phyloP scores from a whole-genome alignment of 2,329 filamentous ascomycete genomes.

The Xylaria sp. region DNA sequence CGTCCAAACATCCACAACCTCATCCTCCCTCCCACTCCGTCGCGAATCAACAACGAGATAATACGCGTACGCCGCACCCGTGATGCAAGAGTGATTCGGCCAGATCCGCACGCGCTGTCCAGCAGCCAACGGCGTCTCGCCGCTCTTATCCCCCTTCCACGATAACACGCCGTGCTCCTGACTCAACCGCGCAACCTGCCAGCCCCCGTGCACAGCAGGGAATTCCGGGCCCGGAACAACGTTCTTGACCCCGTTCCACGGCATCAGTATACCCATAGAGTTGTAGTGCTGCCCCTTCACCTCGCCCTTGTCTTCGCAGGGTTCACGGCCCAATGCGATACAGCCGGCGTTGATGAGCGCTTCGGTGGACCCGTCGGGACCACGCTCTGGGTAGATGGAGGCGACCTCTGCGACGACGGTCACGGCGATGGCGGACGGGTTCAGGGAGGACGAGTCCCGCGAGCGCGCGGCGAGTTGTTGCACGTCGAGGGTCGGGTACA shows the following conservation, averaged over 20 bases:
- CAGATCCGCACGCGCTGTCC: constrained; percentile 66
- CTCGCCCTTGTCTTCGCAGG: constrained; percentile 50
- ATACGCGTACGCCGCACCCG: constrained; percentile 64
- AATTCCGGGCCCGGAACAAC: constrained; percentile 39
- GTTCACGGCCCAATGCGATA: constrained; percentile 66
- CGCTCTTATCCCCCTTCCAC: constrained; percentile 49
- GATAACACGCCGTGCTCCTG: constrained; percentile 73
- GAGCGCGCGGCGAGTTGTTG: constrained; percentile 74
- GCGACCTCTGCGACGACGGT: constrained; percentile 67
- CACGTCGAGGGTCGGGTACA: constrained; percentile 70
- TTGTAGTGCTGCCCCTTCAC: constrained; percentile 46
- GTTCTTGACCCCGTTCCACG: constrained; percentile 43
- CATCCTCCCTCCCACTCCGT: constrained; percentile 46
- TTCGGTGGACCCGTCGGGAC: constrained; percentile 46
- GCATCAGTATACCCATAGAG: constrained; percentile 65
- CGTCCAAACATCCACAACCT: constrained; percentile 70
- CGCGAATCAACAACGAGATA: constrained; percentile 69
- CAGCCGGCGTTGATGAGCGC: constrained; percentile 64
- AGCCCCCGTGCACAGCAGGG: constrained; percentile 42
- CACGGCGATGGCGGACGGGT: constrained; percentile 56
- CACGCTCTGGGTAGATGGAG: constrained; percentile 59
- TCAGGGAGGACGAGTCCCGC: constrained; percentile 37
- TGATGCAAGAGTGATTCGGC: constrained; percentile 78
- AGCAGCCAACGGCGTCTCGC: constrained; percentile 46
- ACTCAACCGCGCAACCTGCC: constrained; percentile 66